Base-by-base conservation (phyloP, 2,329 filamentous ascomycete genomes). In the Septoria petroselini region DNA sequence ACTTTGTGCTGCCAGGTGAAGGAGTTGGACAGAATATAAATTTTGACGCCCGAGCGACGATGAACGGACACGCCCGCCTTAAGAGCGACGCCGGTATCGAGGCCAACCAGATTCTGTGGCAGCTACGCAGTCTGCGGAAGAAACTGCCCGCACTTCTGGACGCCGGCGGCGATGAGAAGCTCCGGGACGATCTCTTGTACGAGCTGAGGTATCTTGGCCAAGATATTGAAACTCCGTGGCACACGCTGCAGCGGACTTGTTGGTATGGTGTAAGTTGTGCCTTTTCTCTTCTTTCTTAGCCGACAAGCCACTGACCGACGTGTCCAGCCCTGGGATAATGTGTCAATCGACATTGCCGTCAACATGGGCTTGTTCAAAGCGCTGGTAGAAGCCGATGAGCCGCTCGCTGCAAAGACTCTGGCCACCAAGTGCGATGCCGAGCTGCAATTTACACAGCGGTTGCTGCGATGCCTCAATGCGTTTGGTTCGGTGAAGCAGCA, bases 321-420 rank as follows among this genome's bases (percentile, higher is more conserved):
- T 15, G 7, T 12, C 21, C 14, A 49, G 46, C 38, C 30, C 14
- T 43, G 46, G 46, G 21, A 43, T 6, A 30, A 34, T 17, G 39
- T 49, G 5, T 27, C 46, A 15, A 15, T 42, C 38, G 40, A 41
- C 14, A 49, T 49, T 38, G 46, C 18, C 30, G 46, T 49, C 7
- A 27, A 37, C 17, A 42, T 49, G 46, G 46, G 46, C 7, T 18
- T 49, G 14, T 49, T 49, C 30, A 19, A 30, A 21, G n/a, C 23
- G 4, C 33, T 49, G 9, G 39, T 37, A 7, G 23, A 42, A n/a
- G 30, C 38, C n/a, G 15, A 29, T 14, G 14, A 30, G 11, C 46
- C 46, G 14, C 29, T 49, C 1, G 21, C 38, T 8, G 46, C 39
- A 19, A 23, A 23, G 7, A 39, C 41, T 14, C 23, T 49, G 11